phyloP scores from a whole-genome alignment of 768 basidiomycete genomes.

The Phanerodontia chrysosporium region DNA sequence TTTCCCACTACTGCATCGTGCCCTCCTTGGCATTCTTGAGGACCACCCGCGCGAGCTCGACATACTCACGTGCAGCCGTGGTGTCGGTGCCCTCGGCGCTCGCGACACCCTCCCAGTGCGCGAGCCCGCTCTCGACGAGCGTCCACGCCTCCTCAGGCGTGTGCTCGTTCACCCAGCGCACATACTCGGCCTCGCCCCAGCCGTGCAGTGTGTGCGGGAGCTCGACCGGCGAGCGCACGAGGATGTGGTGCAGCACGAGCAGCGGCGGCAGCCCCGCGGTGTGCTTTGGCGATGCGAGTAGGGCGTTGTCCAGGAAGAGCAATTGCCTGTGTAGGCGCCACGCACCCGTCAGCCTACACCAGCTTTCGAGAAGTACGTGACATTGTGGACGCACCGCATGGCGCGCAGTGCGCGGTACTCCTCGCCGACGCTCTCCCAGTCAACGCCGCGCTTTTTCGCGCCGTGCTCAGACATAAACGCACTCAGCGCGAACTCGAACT shows the following conservation, averaged over 20 bases:
- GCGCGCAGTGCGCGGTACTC: conserved; percentile 85
- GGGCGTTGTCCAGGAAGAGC: conserved; percentile 80
- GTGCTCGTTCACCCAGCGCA: conserved; percentile 94
- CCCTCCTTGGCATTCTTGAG: conserved; percentile 38
- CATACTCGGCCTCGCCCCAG: conserved; percentile 96
- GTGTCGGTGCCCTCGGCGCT: conserved; percentile 51
- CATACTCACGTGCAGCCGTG: conserved; percentile 52
- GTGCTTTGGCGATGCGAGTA: conserved; percentile 58
- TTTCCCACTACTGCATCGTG: background rate
- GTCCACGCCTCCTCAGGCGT: conserved; percentile 73
- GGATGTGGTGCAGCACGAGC: conserved; percentile 86
- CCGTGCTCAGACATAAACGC: conserved; percentile 59
- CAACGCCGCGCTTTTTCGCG: conserved; percentile 54
- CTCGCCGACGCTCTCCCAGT: conserved; percentile 74
- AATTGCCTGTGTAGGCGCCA: conserved; percentile 52
- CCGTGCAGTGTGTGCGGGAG: conserved; percentile 87
- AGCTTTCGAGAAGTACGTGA: too few species aligned
- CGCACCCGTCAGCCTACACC: background rate
- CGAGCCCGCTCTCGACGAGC: conserved; percentile 73
- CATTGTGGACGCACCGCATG: conserved; percentile 67
- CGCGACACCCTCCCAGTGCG: conserved; percentile 72
- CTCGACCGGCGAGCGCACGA: conserved; percentile 82
- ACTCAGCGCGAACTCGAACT: conserved; percentile 88
- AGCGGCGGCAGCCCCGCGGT: conserved; percentile 82
- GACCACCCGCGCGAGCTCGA: conserved; percentile 64